Base-by-base conservation (phyloP, 768 basidiomycete species). In the Lanmaoa pseudosensibilis region DNA sequence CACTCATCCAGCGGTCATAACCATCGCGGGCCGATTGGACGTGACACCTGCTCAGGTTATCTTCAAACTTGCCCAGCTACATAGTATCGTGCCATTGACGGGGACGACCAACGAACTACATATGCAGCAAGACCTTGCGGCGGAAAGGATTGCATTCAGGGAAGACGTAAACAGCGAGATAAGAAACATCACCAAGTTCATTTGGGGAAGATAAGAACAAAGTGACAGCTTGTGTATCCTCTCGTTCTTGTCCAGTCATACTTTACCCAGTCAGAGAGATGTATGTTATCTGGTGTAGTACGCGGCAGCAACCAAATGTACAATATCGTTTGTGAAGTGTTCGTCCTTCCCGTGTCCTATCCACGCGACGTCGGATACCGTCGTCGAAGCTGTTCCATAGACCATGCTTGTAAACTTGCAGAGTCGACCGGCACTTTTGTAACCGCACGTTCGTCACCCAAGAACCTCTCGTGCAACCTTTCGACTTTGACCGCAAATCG, bases 51-150 rank as follows among this genome's bases (percentile, higher is more conserved):
- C 84, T 41, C 90, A 92, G 66, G 79, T 79, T 0, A 67, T 91
- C 9, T 93, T 83, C 74, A 83, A 80, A 65, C 72, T 92, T 43
- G 86, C 85, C 9, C 87, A 91, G 65, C 66, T 78, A 25, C 77
- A 82, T 55, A 85, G 82, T 3, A 80, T 94, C 58, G 81, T 80
- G 1, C 91, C 92, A 0, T 71, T 94, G 40, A 86, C 87, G 33
- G 92, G 92, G 3, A 92, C 90, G 12, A 88, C 82, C 1, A 78
- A 79, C 54, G 79, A 83, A 55, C 55, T 73, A 23, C 89, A 92
- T 59, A 90, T 90, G 85, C 71, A 74, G 37, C 82, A 91, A 56
- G 87, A 84, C 54, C 71, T 90, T 19, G 77, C 75, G 1, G 78
- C 73, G 3, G 77, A 75, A 49, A 65, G 67, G 8, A 66, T 81